Conservation (phyloP, 257 asterid genomes). For the Coffea eugenioides region DNA sequence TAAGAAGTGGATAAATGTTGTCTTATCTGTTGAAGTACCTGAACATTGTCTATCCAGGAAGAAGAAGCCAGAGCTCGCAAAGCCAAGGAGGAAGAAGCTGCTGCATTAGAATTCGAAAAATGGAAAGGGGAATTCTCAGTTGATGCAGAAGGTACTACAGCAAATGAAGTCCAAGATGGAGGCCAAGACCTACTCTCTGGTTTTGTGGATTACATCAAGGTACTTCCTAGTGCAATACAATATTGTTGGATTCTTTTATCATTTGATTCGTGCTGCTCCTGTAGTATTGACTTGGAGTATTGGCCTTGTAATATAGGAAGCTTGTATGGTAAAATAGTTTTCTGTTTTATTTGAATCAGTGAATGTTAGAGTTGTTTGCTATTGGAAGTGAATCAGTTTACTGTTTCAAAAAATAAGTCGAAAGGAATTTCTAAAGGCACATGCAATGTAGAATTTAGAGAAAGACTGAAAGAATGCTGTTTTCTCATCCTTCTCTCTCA, state of each 20-base stretch:
- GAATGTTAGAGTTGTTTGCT: not conserved
- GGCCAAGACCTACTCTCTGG: slow-evolving; percentile 74
- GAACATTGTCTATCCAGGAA: slow-evolving; percentile 51
- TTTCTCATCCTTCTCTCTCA: slow-evolving; percentile 17
- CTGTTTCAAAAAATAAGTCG: not conserved
- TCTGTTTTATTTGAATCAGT: not conserved
- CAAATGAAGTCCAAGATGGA: slow-evolving; percentile 81
- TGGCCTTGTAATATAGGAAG: not conserved
- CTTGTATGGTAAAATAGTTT: not conserved
- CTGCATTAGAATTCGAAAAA: slow-evolving; percentile 87
- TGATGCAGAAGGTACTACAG: slow-evolving; percentile 96
- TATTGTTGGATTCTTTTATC: not conserved
- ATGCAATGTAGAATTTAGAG: not conserved
- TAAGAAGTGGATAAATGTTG: not conserved
- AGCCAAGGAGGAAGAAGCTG: slow-evolving; percentile 92
- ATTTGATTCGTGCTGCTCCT: not conserved
- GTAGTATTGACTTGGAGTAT: not conserved
- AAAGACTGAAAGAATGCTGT: not conserved
- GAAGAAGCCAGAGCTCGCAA: slow-evolving; percentile 88
- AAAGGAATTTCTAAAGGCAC: not conserved
- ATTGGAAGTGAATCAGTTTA: not conserved
- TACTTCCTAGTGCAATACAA: slow-evolving; percentile 17
- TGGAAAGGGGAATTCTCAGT: slow-evolving; percentile 95
- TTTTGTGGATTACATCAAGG: slow-evolving; percentile 97
- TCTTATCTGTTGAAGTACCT: slow-evolving; percentile 5